Evolutionary conservation across 2,329 filamentous ascomycete genomes (phyloP), one percentile per base, ranked within the genome.

Genomic region (Apiospora malaysiana): DNA sequence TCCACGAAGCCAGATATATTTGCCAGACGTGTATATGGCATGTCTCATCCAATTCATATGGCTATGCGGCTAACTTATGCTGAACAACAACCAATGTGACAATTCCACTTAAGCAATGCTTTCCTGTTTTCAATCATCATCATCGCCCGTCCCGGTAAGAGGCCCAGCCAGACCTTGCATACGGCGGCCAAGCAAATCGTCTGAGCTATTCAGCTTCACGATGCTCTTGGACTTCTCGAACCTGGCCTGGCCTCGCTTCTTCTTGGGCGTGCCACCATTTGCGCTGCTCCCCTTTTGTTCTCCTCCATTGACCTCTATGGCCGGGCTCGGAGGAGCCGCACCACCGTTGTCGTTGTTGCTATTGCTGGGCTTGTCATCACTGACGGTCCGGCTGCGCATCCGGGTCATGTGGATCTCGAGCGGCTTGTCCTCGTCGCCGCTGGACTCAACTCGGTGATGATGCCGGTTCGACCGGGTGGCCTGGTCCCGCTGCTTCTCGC

Each of bases 371-470:
- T 66, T 51, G 23, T 71, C 73, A 43, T 76, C 74, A 69, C 73
- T 75, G 68, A 77, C 76, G 16, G 82, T 78, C 10, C 82, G 79
- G 12, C 82, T 78, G 46, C 80, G 81, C 72, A 82, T 77, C 73
- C 83, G 84, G 16, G 86, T 88, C 84, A 91, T 89, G 75, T 88
- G 90, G 85, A 97, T 97, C 81, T 97, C 95, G 12, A 98, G 81
- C 4, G 94, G 93, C 25, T 85, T 83, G 69, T 97, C 94, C 73
- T 97, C 94, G 45, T 96, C 94, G 0, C 90, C 93, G 14, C 91
- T 92, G 18, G 85, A 93, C 81, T 89, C 92, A 65, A 83, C 87
- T 71, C 83, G 81, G 9, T 85, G 81, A 69, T 83, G 82, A 76
- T 89, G 86, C 74, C 87, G 84, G 25, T 69, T 69, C 42, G 69